These are phyloP conservation scores for Lentinus polychrous DNA, from an alignment of 1,284 basidiomycete genomes.

Conservation along the genomic window DNA sequence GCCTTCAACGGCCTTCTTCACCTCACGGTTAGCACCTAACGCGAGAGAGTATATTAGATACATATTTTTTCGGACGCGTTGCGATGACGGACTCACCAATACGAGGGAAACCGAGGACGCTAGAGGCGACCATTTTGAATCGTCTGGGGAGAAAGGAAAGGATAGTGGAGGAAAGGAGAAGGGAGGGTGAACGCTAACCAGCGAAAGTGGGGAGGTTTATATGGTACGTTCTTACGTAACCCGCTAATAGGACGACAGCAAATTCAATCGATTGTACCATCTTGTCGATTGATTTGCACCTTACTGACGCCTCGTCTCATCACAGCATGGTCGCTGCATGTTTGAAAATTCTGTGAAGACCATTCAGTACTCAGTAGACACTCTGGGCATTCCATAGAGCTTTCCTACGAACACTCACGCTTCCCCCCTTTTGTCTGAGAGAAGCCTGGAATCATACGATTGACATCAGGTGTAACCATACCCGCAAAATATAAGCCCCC, in stretches of 20 bases:
- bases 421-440: too few relatives aligned
- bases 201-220: conserved; percentile 9
- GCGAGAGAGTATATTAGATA: conserved; percentile 1
- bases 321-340: not conserved
- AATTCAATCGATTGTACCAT: conserved; percentile 7
- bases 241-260: not conserved
- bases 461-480: too few relatives aligned
- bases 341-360: not conserved
- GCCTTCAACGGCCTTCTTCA: conserved; percentile 97
- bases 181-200: conserved; percentile 13
- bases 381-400: too few relatives aligned
- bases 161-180: conserved; percentile 22
- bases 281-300: conserved; percentile 1
- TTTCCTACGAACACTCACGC: too few relatives aligned
- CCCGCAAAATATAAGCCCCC: too few relatives aligned
- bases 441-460: too few relatives aligned
- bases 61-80: not conserved
- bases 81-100: conserved; percentile 60
- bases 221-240: conserved; percentile 7
- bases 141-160: conserved; percentile 14
- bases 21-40: conserved; percentile 87
- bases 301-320: not conserved
- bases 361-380: too few relatives aligned
- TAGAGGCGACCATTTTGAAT: conserved; percentile 65
- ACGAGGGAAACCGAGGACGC: conserved; percentile 95